These are phyloP conservation scores for Neoascochyta sp. DNA, from an alignment of 2,329 filamentous ascomycete genomes.

Conservation along the genomic window DNA sequence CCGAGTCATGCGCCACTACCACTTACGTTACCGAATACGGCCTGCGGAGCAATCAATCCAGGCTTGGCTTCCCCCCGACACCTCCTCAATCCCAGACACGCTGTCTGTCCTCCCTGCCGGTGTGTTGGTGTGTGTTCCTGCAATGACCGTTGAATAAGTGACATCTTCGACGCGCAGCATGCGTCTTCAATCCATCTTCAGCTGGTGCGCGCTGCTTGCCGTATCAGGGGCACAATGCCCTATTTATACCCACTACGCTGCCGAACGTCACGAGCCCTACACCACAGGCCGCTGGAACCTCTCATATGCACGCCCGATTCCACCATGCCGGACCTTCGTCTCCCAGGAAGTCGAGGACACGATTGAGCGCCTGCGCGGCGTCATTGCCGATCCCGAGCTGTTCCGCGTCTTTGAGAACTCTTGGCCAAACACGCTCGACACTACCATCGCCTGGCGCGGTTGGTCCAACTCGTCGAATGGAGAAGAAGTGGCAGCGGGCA, in stretches of 20 bases:
- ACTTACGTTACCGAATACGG: too few species aligned
- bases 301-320: conserved; percentile 43
- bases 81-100: too few species aligned
- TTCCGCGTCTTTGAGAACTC: conserved; percentile 67
- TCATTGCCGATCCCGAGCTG: conserved; percentile 56
- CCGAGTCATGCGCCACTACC: too few species aligned
- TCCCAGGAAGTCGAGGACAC: conserved; percentile 42
- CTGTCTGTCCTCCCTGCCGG: background rate
- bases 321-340: conserved; percentile 46
- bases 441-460: conserved; percentile 66
- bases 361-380: conserved; percentile 30
- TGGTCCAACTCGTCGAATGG: conserved; percentile 46
- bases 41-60: too few species aligned
- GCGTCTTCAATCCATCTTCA: conserved; percentile 5
- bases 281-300: conserved; percentile 43
- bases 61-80: too few species aligned
- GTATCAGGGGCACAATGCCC: conserved; percentile 39
- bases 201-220: conserved; percentile 10
- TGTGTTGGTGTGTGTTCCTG: conserved; percentile 1
- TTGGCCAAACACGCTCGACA: conserved; percentile 74
- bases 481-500: conserved; percentile 2
- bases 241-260: conserved; percentile 42
- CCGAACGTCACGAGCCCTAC: conserved; percentile 40
- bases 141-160: too few species aligned
- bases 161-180: conserved; percentile 1